These are phyloP conservation scores for Neofusicoccum sp. DNA, from an alignment of 2,329 filamentous ascomycete genomes.

Conservation along the genomic window DNA sequence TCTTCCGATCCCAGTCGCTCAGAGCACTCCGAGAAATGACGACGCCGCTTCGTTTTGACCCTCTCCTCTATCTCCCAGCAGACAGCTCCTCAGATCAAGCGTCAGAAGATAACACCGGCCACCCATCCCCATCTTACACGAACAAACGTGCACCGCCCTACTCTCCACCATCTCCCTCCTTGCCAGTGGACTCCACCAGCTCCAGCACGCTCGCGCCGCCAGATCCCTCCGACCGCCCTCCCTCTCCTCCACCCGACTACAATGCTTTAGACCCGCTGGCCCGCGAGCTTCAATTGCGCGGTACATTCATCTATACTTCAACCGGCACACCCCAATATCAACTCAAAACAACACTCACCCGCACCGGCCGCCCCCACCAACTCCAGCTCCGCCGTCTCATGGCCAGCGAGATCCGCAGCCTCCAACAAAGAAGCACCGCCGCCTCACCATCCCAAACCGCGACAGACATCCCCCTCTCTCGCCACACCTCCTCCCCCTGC, in stretches of 20 bases:
- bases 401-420: conserved; percentile 23
- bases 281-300: conserved; percentile 25
- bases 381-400: conserved; percentile 29
- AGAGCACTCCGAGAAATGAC: neutral
- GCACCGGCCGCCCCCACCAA: conserved; percentile 21
- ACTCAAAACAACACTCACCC: conserved; percentile 26
- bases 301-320: conserved; percentile 28
- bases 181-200: neutral
- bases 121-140: neutral
- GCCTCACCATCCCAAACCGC: neutral
- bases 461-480: conserved; percentile 8
- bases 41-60: neutral
- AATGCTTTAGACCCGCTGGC: conserved; percentile 25
- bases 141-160: neutral
- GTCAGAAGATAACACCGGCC: neutral
- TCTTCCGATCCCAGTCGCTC: neutral
- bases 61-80: neutral
- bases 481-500: conserved; percentile 23
- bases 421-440: neutral
- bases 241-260: conserved; percentile 25
- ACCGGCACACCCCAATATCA: conserved; percentile 30
- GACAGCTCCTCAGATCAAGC: neutral
- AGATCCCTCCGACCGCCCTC: neutral
- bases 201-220: neutral
- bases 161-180: neutral